A percentile compares a stretch with the other conserved stretches of the same genome.
These are phyloP conservation scores for Hymenotorrendiella dingleyae DNA, from an alignment of 2,329 filamentous ascomycete genomes.

Conservation along the genomic window DNA sequence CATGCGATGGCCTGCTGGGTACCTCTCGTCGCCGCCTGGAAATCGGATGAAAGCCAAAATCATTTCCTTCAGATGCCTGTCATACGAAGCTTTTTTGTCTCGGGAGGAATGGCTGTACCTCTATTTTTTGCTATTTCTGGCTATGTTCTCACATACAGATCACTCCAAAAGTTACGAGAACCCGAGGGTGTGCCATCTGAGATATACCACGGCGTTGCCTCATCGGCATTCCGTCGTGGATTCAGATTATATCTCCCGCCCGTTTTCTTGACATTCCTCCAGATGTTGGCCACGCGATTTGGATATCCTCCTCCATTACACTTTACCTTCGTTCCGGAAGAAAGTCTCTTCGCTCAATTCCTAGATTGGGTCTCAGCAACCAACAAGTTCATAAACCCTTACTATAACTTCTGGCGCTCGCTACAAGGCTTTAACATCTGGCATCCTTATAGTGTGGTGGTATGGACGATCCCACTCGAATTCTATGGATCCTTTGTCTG, in stretches of 20 bases:
- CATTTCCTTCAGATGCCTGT: conserved; percentile 37
- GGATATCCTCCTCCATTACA: conserved; percentile 28
- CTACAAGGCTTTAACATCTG: conserved; percentile 13
- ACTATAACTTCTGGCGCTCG: conserved; percentile 12
- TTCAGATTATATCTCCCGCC: conserved; percentile 41
- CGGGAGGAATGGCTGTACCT: conserved; percentile 41
- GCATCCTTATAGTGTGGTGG: conserved; percentile 36
- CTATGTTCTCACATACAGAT: conserved; percentile 40
- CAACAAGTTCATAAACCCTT: conserved; percentile 18
- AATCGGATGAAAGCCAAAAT: conserved; percentile 30
- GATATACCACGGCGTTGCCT: conserved; percentile 36
- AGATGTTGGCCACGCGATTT: conserved; percentile 23
- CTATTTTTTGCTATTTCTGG: conserved; percentile 45
- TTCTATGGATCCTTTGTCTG: conserved; percentile 38
- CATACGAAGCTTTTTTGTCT: conserved; percentile 35
- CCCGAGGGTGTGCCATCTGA: conserved; percentile 30
- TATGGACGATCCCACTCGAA: conserved; percentile 46
- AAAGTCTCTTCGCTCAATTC: conserved; percentile 14
- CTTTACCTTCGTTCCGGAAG: conserved; percentile 29
- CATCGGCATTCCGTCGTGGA: conserved; percentile 39
- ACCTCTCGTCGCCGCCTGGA: conserved; percentile 19
- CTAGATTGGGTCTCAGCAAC: conserved; percentile 21
- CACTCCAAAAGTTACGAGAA: conserved; percentile 34
- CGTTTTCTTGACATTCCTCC: conserved; percentile 35
- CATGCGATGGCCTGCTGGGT: conserved; percentile 35